Evolutionary conservation across 1,284 basidiomycete genomes (phyloP).

Genomic region (Austroboletus niveus): DNA sequence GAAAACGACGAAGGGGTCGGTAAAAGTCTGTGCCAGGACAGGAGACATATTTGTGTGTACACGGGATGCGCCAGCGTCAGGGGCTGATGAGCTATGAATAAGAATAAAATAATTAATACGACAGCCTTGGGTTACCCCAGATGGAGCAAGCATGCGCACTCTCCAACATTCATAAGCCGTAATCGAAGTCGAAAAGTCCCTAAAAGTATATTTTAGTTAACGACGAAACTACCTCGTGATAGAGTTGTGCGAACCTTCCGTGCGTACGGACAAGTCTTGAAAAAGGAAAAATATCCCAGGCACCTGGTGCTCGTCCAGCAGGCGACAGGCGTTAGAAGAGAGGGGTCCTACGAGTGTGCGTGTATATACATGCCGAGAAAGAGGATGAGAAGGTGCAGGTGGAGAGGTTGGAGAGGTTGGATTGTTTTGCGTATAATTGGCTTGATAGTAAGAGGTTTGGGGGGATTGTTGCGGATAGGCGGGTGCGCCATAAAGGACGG

Average conservation of each 20-base stretch:
- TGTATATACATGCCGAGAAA: constrained; percentile 69
- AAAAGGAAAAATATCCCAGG: constrained; percentile 87
- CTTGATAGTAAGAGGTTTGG: constrained; percentile 31
- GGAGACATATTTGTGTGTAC: constrained; percentile 66
- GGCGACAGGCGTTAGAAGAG: constrained; percentile 78
- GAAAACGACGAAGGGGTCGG: constrained; percentile 86
- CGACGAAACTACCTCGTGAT: constrained; percentile 26
- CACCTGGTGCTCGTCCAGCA: constrained; percentile 80
- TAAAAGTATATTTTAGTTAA: constrained; percentile 29
- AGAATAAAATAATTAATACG: constrained; percentile 22
- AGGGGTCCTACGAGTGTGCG: constrained; percentile 87
- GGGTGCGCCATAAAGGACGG: constrained; percentile 25
- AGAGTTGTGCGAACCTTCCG: constrained; percentile 58
- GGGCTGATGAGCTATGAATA: constrained; percentile 61
- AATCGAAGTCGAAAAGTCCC: constrained; percentile 77
- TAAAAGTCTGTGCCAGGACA: constrained; percentile 81
- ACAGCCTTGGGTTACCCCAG: constrained; percentile 16
- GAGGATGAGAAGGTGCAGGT: constrained; percentile 38
- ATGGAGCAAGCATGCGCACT: constrained; percentile 49
- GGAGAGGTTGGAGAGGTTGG: constrained; percentile 33
- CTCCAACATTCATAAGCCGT: constrained; percentile 82
- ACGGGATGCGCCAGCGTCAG: constrained; percentile 61
- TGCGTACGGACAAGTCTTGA: constrained; percentile 84
- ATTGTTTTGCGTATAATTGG: constrained; percentile 27
- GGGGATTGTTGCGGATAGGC: constrained; percentile 31